phyloP scores from a whole-genome alignment of 257 asterid species.

The Solanum piurae region DNA sequence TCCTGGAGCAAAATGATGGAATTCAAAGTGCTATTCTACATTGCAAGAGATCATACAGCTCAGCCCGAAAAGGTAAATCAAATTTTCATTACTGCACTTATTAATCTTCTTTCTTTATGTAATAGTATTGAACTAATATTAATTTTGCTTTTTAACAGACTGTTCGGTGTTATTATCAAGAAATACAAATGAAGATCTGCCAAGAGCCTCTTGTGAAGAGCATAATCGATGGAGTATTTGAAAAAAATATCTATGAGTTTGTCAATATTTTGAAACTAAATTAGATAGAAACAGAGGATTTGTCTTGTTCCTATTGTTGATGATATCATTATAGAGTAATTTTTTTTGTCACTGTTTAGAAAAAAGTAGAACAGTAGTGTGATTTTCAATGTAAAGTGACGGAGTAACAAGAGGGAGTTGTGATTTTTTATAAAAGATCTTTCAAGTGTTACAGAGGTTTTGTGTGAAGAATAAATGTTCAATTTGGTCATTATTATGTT shows the following conservation, averaged over 20 bases:
- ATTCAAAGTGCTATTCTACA: slow-evolving; percentile 72
- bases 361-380: not conserved
- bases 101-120: not conserved
- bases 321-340: not conserved
- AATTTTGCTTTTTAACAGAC: not conserved
- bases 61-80: slow-evolving; percentile 37
- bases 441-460: not conserved
- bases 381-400: not conserved
- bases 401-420: not conserved
- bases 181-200: not conserved
- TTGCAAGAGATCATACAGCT: slow-evolving; percentile 64
- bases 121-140: not conserved
- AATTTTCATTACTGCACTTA: not conserved
- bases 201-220: not conserved
- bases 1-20: slow-evolving; percentile 38
- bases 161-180: not conserved
- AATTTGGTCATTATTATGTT: not conserved
- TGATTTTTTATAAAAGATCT: not conserved
- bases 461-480: not conserved
- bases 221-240: not conserved
- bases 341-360: not conserved
- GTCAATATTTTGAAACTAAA: not conserved
- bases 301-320: not conserved
- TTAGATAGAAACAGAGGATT: not conserved
- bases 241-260: not conserved